Base-by-base conservation (phyloP, 2,329 filamentous ascomycete species). In the Alternaria infectoria region DNA sequence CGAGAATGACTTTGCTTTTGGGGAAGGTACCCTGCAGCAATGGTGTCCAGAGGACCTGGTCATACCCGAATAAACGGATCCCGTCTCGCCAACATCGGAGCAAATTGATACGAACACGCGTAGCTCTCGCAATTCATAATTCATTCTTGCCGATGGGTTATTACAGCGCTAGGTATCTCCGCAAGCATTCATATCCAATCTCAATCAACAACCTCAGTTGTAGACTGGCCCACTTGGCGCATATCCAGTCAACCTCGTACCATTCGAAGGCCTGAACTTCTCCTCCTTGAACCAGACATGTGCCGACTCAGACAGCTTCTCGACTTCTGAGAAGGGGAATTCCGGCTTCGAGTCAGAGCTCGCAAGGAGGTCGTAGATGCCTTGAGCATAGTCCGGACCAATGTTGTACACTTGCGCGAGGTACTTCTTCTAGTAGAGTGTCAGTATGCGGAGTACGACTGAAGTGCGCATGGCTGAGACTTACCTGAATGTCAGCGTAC, bases 341-440 rank as follows among this genome's bases (percentile, higher is more conserved):
- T 77, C 72, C 49, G 82, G 80, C 64, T 82, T 76, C 10, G 81
- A 86, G 46, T 76, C 71, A 52, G 82, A 80, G 62, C 82, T 73
- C 13, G 81, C 77, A 55, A 86, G 73, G 11, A 80, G 66, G 28
- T 84, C 77, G 63, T 83, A 86, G 11, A 86, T 81, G 5, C 80
- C 83, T 54, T 78, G 73, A 0, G 84, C 79, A 57, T 85, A 86
- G 54, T 83, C 82, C 1, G 80, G 79, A 7, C 79, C 78, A 52
- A 87, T 85, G 64, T 83, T 82, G 73, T 85, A 83, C 52, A 83
- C 78, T 72, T 87, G 86, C 1, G 84, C 83, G 1, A 87, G 78
- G 68, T 87, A 87, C 63, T 85, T 85, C 64, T 82, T 81, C 72
- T 74, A 52, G 66, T 57, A 2, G 12, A 40, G 36, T 12, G 54